These are phyloP conservation scores for Cylindrotheca fusiformis DNA, from an alignment of 108 stramenopile species.

Conservation along the genomic window DNA sequence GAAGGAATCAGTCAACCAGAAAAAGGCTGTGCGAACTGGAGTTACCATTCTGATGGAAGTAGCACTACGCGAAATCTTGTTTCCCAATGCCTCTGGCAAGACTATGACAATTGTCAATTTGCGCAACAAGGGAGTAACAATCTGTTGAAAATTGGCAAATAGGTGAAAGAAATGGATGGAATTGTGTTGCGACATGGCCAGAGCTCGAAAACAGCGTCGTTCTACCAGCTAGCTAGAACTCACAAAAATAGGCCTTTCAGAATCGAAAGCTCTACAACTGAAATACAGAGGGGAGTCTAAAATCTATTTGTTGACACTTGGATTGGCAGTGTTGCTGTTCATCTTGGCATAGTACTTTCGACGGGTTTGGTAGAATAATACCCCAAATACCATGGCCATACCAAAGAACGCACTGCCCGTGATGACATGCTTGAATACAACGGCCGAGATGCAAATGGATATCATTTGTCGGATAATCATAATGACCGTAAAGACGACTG, in stretches of 20 bases:
- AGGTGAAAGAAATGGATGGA: not conserved
- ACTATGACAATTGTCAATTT: not conserved
- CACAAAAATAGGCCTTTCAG: too few species aligned
- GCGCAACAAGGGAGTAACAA: not conserved
- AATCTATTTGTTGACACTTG: too few species aligned
- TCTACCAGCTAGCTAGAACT: too few species aligned
- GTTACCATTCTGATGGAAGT: constrained; percentile 11
- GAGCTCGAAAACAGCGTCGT: too few species aligned
- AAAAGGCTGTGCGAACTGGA: constrained; percentile 9
- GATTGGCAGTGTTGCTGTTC: too few species aligned
- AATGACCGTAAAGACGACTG: constrained; percentile 97
- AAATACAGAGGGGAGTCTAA: too few species aligned
- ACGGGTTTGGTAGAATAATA: constrained; percentile 91
- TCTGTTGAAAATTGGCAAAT: not conserved
- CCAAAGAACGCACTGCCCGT: constrained; percentile 65
- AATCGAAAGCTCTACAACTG: too few species aligned
- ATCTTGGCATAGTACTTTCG: constrained; percentile 52
- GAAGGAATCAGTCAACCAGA: constrained; percentile 10
- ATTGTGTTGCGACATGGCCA: too few species aligned
- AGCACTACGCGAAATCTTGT: constrained; percentile 6
- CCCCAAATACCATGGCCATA: constrained; percentile 91
- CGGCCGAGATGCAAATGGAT: constrained; percentile 90
- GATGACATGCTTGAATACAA: constrained; percentile 90
- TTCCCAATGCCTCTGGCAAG: constrained; percentile 10
- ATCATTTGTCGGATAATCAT: constrained; percentile 98